Evolutionary conservation across 805 yeast species (phyloP), one percentile per base, ranked within the genome.

Genomic region (Myxozyma monticola): DNA sequence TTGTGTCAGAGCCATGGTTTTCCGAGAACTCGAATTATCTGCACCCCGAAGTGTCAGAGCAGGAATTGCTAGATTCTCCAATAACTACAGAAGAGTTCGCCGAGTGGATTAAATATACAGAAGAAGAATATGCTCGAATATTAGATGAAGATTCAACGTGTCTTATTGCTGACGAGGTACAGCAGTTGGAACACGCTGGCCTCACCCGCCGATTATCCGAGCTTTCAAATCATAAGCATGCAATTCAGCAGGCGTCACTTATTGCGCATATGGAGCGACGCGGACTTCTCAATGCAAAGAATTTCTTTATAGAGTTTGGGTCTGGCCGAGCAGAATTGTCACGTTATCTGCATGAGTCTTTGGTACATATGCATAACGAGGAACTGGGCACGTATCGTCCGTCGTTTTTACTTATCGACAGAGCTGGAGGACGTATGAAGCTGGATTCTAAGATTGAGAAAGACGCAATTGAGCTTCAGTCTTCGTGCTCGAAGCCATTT

Each of bases 301-400:
- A 54, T 26, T 43, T 49, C 10, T 79, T 80, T 62, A 64, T 85
- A 25, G 97, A 89, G 67, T 88, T 88, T 71, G 97, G 97, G 0
- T 86, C 96, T 65, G 97, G 97, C 0, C 78, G 90, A 56, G 96
- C 87, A 1, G 96, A 90, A 63, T 73, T 89, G 21, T 77, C 89
- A 1, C 68, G 95, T 20, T 41, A 43, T 45, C 7, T 36, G 18
- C 34, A 29, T n/a, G 31, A 36, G 17, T 36, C 22, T 4, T 21
- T 34, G n/a, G 17, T 47, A 18, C 17, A 29, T 5, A 37, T 69
- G 30, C 56, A 33, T 7, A 29, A 49, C 12, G 37, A 30, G 14
- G 10, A 37, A 14, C 42, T 21, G n/a, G 2, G 30, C 24, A 10
- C n/a, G 5, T 22, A 28, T 14, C 20, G 10, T n/a, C 36, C 54